Evolutionary conservation across 768 basidiomycete genomes (phyloP), one percentile per base, ranked within the genome.

Genomic region (Boletus pseudopeckii): DNA sequence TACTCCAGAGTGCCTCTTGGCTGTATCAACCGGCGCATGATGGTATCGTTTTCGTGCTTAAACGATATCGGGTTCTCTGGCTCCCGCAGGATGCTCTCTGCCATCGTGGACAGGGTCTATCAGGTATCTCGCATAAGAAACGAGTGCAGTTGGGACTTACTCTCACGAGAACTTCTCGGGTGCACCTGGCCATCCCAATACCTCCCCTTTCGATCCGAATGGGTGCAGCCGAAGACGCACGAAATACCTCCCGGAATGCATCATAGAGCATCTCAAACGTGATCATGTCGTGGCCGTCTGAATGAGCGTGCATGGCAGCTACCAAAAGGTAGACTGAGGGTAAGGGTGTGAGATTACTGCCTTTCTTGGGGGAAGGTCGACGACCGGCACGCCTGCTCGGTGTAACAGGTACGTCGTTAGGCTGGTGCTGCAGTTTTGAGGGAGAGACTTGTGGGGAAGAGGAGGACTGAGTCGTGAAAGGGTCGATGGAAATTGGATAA

Each of bases 221-320:
- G 1, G 91, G 90, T 0, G 89, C 88, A 7, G 85, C 81, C 10
- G 78, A 76, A 7, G 89, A 87, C 18, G 83, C 77, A 18, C 86
- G 83, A 18, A 88, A 79, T 70, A 90, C 88, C 56, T 85, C 80
- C 20, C 83, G 81, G 66, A 94, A 93, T 33, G 78, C 76, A 48
- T 91, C 89, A 56, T 88, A 79, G 8, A 96, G 79, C 85, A 95
- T 92, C 62, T 95, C 92, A 65, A 98, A 96, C 30, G 90, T 98
- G 71, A 97, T 85, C 14, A 74, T 73, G 18, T 87, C 77, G 54
- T 93, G 86, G 0, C 94, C 94, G 7, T 83, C 82, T 10, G 84
- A 85, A 24, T 83, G 73, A 5, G 84, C 77, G 64, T 97, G 95
- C 63, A 85, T 79, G 14, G 84, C 79, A n/a, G 94, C 88, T 54